Evolutionary conservation across 208 protist genomes (phyloP).

Genomic region (Leishmania tarentolae): DNA sequence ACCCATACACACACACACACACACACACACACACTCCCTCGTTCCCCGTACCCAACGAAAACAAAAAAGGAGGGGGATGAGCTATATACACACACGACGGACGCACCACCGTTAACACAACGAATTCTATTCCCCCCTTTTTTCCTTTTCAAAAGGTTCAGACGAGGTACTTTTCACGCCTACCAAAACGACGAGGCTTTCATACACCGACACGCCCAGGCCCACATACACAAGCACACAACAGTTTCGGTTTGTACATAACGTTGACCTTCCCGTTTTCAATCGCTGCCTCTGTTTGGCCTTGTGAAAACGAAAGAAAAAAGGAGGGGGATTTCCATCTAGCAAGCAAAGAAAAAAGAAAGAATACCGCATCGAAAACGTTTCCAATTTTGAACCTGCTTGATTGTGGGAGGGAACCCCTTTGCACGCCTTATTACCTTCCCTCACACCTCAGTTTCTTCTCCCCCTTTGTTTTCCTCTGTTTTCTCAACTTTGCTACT

Average conservation of each 20-base stretch:
- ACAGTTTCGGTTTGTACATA: constrained; percentile 2
- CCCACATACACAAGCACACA: background rate
- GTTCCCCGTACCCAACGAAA: background rate
- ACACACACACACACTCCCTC: background rate
- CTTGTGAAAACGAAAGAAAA: background rate
- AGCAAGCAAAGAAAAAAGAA: background rate
- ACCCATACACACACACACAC: background rate
- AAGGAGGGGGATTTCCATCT: background rate
- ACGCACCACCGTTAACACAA: background rate
- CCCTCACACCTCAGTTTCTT: background rate
- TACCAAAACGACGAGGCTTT: background rate
- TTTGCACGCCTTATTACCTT: background rate
- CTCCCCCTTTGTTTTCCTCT: background rate
- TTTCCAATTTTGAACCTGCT: background rate
- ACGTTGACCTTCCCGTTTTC: background rate
- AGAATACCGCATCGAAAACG: background rate
- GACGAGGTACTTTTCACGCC: background rate
- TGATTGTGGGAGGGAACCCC: background rate
- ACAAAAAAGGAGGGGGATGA: background rate
- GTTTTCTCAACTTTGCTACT: background rate
- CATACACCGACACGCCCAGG: background rate
- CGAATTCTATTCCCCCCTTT: background rate
- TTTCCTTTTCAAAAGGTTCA: background rate
- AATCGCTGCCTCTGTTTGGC: background rate
- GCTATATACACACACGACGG: constrained; percentile 1